Conservation (phyloP, 2,329 filamentous ascomycete genomes). For the Microcyclosporella mali region DNA sequence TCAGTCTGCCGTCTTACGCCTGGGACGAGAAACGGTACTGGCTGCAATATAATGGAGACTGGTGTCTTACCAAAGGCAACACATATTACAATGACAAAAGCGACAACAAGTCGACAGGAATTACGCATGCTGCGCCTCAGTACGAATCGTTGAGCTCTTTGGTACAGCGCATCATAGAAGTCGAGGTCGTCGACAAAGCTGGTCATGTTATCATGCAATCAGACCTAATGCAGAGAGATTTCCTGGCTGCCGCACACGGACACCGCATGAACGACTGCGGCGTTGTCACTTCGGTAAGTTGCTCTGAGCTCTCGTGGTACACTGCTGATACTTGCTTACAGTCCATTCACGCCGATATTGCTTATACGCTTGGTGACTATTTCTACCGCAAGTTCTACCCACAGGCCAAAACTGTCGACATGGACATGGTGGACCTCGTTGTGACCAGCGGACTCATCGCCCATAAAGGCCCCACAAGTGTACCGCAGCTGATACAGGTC, state of each 20-base stretch:
- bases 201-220: no score
- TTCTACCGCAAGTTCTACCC: constrained; percentile 8
- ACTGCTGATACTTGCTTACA: constrained; percentile 31
- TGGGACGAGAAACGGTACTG: constrained; percentile 35
- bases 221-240: no score
- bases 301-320: background rate
- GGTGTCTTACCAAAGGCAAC: no score
- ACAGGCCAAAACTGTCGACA: constrained; percentile 8
- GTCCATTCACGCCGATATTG: constrained; percentile 33
- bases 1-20: constrained; percentile 49
- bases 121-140: no score
- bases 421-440: constrained; percentile 38
- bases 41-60: constrained; percentile 34
- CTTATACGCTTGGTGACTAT: constrained; percentile 29
- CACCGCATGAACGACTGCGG: constrained; percentile 37
- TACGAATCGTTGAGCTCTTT: no score
- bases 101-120: no score
- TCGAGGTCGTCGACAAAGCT: no score
- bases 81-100: no score
- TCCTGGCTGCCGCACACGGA: constrained; percentile 35
- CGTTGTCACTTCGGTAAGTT: constrained; percentile 14
- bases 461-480: constrained; percentile 1
- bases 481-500: background rate
- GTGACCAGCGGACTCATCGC: constrained; percentile 28
- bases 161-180: no score